Conservation (phyloP, 257 asterid genomes). For the Verbascum thapsus region DNA sequence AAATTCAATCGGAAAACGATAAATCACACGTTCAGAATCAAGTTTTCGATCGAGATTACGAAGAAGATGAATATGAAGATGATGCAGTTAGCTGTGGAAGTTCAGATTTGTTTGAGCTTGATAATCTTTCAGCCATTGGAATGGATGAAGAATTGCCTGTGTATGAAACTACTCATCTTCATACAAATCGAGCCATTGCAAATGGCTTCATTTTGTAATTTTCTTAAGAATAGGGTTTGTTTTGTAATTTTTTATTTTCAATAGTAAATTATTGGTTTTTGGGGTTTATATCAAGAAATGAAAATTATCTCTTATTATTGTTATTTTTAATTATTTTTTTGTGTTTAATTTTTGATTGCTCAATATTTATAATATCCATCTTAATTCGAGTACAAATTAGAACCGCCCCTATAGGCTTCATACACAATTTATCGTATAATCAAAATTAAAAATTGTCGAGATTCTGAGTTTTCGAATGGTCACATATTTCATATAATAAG, state of each 20-base stretch:
- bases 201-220: constrained; percentile 47
- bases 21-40: constrained; percentile 28
- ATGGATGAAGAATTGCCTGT: constrained; percentile 62
- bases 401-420: too few species aligned
- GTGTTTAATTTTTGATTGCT: too few species aligned
- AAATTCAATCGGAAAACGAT: constrained; percentile 29
- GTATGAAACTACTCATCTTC: constrained; percentile 56
- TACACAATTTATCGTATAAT: too few species aligned
- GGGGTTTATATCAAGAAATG: constrained; percentile 45
- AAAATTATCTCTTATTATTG: constrained; percentile 20
- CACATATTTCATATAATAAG: too few species aligned
- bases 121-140: constrained; percentile 58
- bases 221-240: background rate
- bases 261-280: constrained; percentile 43
- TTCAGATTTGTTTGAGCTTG: constrained; percentile 67
- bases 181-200: constrained; percentile 54
- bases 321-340: too few species aligned
- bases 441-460: too few species aligned
- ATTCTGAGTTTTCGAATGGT: too few species aligned
- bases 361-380: too few species aligned
- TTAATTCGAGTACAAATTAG: too few species aligned
- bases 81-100: constrained; percentile 53
- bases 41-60: constrained; percentile 30
- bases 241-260: background rate
- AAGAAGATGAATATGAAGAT: constrained; percentile 39